Evolutionary conservation across 345 rosid genomes (phyloP).

Genomic region (Mercurialis annua): DNA sequence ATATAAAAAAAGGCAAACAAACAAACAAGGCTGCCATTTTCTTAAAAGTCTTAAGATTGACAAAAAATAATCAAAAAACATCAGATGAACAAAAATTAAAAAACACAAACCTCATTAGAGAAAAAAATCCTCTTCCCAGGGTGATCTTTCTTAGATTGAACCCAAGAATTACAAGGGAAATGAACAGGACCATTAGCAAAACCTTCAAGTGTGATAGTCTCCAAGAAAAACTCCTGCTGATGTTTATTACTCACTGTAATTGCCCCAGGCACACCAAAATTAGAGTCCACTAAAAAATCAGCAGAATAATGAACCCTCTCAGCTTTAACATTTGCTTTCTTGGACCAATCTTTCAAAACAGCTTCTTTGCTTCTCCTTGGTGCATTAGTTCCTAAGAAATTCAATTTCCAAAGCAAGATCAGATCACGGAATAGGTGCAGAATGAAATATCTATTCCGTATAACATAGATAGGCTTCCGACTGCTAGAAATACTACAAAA

Average conservation of each 20-base stretch:
- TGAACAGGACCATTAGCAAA: constrained; percentile 80
- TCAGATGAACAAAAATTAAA: neutral
- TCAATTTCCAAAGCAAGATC: neutral
- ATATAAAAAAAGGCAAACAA: no score
- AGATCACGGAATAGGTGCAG: no score
- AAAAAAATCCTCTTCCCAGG: constrained; percentile 72
- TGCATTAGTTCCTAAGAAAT: constrained; percentile 56
- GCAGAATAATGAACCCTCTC: constrained; percentile 88
- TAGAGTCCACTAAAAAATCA: constrained; percentile 67
- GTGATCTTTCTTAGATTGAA: constrained; percentile 67
- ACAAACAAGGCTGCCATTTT: constrained; percentile 13
- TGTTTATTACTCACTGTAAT: constrained; percentile 81
- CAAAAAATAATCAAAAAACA: neutral
- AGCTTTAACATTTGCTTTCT: constrained; percentile 65
- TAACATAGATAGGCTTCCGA: neutral
- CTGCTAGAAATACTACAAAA: neutral
- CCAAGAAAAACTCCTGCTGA: constrained; percentile 82
- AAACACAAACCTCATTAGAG: constrained; percentile 59
- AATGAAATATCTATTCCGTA: neutral
- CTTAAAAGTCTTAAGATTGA: constrained; percentile 6
- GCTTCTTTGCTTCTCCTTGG: constrained; percentile 80
- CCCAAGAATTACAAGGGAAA: constrained; percentile 97
- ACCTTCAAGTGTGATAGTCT: constrained; percentile 81
- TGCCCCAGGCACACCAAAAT: constrained; percentile 86
- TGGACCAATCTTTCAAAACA: constrained; percentile 75